A percentile compares a stretch with the other conserved stretches of the same genome.
Conservation (phyloP, 78 protist species). For the Capsaspora owczarzaki region DNA sequence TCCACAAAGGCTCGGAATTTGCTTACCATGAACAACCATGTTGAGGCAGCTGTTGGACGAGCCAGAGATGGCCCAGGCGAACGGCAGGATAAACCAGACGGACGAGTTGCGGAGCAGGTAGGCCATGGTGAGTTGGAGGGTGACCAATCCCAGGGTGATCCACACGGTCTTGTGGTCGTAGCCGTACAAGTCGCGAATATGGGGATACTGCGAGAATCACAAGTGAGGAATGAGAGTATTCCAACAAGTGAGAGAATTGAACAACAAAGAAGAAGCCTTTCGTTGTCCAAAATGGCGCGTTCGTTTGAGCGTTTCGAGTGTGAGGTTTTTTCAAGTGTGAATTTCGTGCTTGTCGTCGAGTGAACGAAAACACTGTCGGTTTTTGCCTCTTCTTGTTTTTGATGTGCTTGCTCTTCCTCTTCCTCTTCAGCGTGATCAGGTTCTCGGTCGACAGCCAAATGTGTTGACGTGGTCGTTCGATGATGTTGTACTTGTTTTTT, state of each 20-base stretch:
- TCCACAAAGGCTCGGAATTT: slow-evolving; percentile 52
- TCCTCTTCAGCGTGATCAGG: no score
- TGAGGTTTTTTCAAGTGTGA: no score
- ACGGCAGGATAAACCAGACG: background rate
- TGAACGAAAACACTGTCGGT: no score
- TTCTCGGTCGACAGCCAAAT: no score
- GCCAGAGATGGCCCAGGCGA: slow-evolving; percentile 63
- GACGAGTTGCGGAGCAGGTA: background rate
- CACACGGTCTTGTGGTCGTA: background rate
- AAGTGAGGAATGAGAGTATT: background rate
- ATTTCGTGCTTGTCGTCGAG: no score
- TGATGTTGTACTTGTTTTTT: no score
- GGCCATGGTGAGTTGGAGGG: background rate
- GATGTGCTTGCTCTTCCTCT: no score
- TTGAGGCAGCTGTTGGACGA: slow-evolving; percentile 46
- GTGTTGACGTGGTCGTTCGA: no score
- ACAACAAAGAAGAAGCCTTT: no score
- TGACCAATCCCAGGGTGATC: background rate
- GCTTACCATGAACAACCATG: slow-evolving; percentile 68
- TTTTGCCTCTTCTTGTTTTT: no score
- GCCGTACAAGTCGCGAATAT: slow-evolving; percentile 20
- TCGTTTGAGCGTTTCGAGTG: no score
- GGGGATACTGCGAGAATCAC: background rate
- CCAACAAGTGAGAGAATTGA: background rate
- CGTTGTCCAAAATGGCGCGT: no score